Evolutionary conservation across 805 yeast genomes (phyloP).

Genomic region (Hanseniaspora vineae): DNA sequence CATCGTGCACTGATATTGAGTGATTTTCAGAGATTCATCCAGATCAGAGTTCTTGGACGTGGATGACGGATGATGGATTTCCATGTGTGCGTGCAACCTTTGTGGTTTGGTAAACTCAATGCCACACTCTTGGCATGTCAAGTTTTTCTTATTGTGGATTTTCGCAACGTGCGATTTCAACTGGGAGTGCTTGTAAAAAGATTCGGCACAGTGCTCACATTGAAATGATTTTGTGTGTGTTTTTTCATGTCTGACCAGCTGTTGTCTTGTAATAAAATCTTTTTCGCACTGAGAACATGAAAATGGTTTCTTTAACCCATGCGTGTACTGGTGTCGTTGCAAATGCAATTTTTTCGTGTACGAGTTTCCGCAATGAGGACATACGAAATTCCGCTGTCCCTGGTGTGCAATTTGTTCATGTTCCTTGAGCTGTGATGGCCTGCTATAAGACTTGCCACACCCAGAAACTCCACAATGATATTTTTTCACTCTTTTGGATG

Average conservation of each 20-base stretch:
- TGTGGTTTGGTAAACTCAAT: constrained; percentile 52
- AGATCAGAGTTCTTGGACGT: constrained; percentile 18
- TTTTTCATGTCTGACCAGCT: constrained; percentile 66
- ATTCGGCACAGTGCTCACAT: constrained; percentile 56
- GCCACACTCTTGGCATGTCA: constrained; percentile 50
- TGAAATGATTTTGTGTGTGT: constrained; percentile 60
- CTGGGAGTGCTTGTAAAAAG: constrained; percentile 57
- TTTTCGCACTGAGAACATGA: constrained; percentile 66
- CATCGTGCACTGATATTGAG: constrained; percentile 43
- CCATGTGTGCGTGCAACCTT: constrained; percentile 51
- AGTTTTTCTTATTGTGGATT: constrained; percentile 41
- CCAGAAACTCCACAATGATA: constrained; percentile 51
- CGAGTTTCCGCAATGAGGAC: constrained; percentile 49
- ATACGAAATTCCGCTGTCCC: constrained; percentile 63
- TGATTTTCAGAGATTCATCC: constrained; percentile 4
- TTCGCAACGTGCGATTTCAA: constrained; percentile 54
- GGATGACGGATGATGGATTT: constrained; percentile 37
- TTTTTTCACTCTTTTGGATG: constrained; percentile 39
- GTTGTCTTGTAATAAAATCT: constrained; percentile 73
- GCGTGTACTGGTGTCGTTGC: constrained; percentile 60
- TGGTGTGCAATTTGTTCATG: constrained; percentile 63
- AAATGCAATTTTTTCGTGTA: constrained; percentile 75
- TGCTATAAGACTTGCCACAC: constrained; percentile 64
- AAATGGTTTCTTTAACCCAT: constrained; percentile 45
- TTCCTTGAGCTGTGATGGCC: constrained; percentile 75